A percentile compares a stretch with the other conserved stretches of the same genome.
Evolutionary conservation across 176 grass and related monocot species (phyloP).

Genomic region (Saccharum officinarum): DNA sequence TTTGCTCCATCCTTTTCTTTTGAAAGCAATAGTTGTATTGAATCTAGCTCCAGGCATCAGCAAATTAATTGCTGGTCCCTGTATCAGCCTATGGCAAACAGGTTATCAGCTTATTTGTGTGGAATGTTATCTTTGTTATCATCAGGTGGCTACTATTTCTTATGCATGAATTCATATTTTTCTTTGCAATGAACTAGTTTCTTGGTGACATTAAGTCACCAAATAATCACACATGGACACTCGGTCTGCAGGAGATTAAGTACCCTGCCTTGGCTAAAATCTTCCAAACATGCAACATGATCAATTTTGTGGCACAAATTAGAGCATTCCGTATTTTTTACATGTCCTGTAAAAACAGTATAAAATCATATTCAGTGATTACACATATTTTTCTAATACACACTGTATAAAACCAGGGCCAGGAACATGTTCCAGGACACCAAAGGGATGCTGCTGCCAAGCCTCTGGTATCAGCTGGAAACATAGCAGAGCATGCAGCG

Average conservation of each 20-base stretch:
- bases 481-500: conserved; percentile 4
- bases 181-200: not conserved
- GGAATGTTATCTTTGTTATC: not conserved
- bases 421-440: conserved; percentile 35
- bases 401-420: not conserved
- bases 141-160: not conserved
- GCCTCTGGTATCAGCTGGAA: conserved; percentile 7
- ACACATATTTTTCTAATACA: not conserved
- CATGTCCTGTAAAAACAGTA: not conserved
- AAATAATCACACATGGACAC: not conserved
- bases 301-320: not conserved
- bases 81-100: not conserved
- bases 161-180: not conserved
- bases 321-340: not conserved
- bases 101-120: not conserved
- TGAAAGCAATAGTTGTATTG: not conserved
- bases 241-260: not conserved
- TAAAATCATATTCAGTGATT: not conserved
- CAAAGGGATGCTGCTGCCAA: conserved; percentile 26
- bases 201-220: not conserved
- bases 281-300: not conserved
- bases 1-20: not conserved
- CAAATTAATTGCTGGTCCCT: not conserved
- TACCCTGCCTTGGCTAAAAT: not conserved
- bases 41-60: not conserved